phyloP scores from a whole-genome alignment of 1,139 yeast genomes.

The Saccharomyces hybrid region DNA sequence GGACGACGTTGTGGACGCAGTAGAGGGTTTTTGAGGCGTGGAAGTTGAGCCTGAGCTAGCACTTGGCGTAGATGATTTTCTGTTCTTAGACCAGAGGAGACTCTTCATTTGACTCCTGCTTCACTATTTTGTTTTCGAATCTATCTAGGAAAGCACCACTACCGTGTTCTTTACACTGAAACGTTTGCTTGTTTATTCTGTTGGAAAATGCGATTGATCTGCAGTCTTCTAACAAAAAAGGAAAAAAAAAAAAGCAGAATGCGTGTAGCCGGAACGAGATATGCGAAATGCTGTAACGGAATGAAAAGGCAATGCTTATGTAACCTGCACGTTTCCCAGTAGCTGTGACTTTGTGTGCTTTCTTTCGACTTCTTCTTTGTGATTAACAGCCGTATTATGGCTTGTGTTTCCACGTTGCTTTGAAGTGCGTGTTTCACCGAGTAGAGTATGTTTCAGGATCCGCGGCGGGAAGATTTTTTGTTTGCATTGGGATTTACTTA shows the following conservation, averaged over 20 bases:
- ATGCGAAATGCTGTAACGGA: not conserved
- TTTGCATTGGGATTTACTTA: not conserved
- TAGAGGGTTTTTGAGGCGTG: slow-evolving; percentile 2
- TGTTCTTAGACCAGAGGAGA: slow-evolving; percentile 11
- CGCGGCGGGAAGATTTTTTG: not conserved
- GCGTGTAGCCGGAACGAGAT: not conserved
- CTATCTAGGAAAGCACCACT: not conserved
- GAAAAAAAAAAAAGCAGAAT: not conserved
- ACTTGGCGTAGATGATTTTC: slow-evolving; percentile 6
- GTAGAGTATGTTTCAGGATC: not conserved
- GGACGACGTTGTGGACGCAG: not conserved
- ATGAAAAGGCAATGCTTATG: not conserved
- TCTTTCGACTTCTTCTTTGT: not conserved
- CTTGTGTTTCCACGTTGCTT: not conserved
- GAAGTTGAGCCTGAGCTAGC: slow-evolving; percentile 1
- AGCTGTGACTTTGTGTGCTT: not conserved
- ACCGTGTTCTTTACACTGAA: not conserved
- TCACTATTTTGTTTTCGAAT: not conserved
- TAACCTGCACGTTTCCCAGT: not conserved
- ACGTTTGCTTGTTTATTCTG: not conserved
- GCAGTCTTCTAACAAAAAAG: not conserved
- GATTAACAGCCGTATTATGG: not conserved
- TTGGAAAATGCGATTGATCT: not conserved
- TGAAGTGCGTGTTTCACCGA: not conserved
- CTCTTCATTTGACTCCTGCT: slow-evolving; percentile 8